Evolutionary conservation across 2,329 filamentous ascomycete genomes (phyloP), one percentile per base, ranked within the genome.

Genomic region (Pseudocercospora eumusae): DNA sequence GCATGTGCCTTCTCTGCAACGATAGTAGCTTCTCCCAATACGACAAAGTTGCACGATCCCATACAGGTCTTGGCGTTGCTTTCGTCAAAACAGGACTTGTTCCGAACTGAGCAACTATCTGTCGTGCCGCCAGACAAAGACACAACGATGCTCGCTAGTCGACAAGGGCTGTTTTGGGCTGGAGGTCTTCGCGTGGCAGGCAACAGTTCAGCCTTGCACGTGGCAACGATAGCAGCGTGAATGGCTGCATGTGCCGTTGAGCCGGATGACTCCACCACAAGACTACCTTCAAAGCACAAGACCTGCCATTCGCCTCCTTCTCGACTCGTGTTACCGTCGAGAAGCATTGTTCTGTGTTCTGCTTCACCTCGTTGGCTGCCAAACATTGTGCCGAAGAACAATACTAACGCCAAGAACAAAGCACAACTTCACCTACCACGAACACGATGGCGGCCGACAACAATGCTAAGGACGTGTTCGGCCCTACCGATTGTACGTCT

Each of bases 331-430:
- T 28, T 44, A 23, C 40, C 33, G 21, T 31, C 23, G 11, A 11
- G 23, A 44, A 28, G 53, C 53, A 40, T 56, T 56, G 33, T 56
- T 42, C 53, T n/a, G 53, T 20, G 13, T n/a, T 3, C 36, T 20
- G 15, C 4, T 27, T 27, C 31, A 56, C 33, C 53, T 42, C 36
- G 53, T 21, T 8, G 10, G 18, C 53, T 20, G 36, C 11, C 28
- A 25, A 31, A 47, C 57, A 53, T 59, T 56, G 52, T 61, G 15
- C 52, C 8, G 23, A n/a, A 27, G 57, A 55, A 60, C 57, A 60
- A 60, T 60, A 60, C 40, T 54, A 60, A 61, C 36, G 33, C 52
- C 40, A 20, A 31, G 40, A 33, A 61, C 42, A 56, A 61, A 56
- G 52, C 45, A n/a, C 20, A 36, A 40, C 10, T 56, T 56, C 36